These are phyloP conservation scores for Linnemannia elongata DNA, from an alignment of 192 early-diverging fungal species.

Conservation along the genomic window DNA sequence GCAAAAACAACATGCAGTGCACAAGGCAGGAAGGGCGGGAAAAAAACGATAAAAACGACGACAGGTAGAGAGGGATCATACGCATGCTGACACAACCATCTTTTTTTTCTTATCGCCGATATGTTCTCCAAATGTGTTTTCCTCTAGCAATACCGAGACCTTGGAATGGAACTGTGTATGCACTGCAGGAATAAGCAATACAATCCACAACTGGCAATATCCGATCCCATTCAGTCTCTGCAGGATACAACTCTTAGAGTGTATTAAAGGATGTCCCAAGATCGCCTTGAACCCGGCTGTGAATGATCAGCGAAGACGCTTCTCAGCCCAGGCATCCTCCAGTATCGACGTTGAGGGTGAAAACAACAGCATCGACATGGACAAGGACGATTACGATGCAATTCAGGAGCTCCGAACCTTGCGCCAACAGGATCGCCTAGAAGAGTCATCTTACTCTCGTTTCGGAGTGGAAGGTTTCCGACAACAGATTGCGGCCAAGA, in stretches of 20 bases:
- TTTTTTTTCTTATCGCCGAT: background rate
- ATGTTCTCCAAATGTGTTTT: background rate
- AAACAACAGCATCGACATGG: background rate
- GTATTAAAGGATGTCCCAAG: slow-evolving; percentile 18
- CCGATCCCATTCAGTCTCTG: slow-evolving; percentile 52
- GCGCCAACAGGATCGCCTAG: background rate
- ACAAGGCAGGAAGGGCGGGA: background rate
- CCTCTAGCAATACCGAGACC: slow-evolving; percentile 26
- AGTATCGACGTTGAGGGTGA: background rate
- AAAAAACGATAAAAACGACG: background rate
- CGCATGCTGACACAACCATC: background rate
- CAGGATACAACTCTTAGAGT: slow-evolving; percentile 22
- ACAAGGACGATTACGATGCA: slow-evolving; percentile 39
- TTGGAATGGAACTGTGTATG: slow-evolving; percentile 41
- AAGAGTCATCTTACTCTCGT: slow-evolving; percentile 9
- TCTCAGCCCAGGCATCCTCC: background rate
- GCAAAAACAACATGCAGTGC: background rate
- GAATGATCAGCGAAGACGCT: background rate
- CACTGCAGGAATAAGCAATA: background rate
- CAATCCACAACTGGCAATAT: slow-evolving; percentile 27
- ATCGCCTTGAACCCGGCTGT: no score
- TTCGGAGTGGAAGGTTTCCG: background rate
- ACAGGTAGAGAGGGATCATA: background rate
- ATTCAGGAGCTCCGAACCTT: slow-evolving; percentile 24
- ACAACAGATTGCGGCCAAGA: background rate